Base-by-base conservation (phyloP, 2,329 filamentous ascomycete species). In the Paracorniculantispora psalliotae region DNA sequence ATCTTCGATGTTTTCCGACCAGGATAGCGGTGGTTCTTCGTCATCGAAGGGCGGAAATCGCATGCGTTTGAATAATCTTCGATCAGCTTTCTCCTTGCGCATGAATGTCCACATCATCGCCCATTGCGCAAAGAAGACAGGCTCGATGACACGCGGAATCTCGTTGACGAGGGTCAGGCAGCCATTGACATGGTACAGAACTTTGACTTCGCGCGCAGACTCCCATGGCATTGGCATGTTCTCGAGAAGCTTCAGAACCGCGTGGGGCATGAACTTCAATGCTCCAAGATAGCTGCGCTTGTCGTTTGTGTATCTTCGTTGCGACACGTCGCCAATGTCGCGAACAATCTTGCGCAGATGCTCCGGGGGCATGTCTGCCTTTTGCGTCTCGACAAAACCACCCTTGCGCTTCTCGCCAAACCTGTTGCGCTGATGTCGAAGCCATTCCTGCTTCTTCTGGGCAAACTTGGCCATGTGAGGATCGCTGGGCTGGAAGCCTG, bases 161-260 rank as follows among this genome's bases (percentile, higher is more conserved):
- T 99, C 94, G 72, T 99, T 99, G 68, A 99, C 96, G 59, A 99
- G 78, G 1, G 94, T 99, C 75, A 99, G 75, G 70, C 96, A 99
- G 30, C 94, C 94, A 69, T 99, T 99, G 68, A 97, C 92, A 71
- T 99, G 94, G 73, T 99, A 99, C 13, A 99, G 81, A 28, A 99
- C 94, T 77, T 97, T 97, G 62, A 99, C 96, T 70, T 99, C 94
- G 63, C 92, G 86, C 26, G 91, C 87, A 59, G 92, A 94, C 77
- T 99, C 94, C 94, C 94, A 99, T 0, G 94, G 94, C 94, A 99
- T 99, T 4, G 94, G 94, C 94, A 99, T 99, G 69, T 99, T 99
- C 78, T 99, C 94, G 59, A 99, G 75, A 25, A 99, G 82, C 79
- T 99, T 99, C 77, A 99, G 77, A 12, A 99, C 94, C 6, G 94